A percentile compares a stretch with the other conserved stretches of the same genome.
Conservation (phyloP, 2,329 filamentous ascomycete genomes). For the Didymosphaeria variabile region DNA sequence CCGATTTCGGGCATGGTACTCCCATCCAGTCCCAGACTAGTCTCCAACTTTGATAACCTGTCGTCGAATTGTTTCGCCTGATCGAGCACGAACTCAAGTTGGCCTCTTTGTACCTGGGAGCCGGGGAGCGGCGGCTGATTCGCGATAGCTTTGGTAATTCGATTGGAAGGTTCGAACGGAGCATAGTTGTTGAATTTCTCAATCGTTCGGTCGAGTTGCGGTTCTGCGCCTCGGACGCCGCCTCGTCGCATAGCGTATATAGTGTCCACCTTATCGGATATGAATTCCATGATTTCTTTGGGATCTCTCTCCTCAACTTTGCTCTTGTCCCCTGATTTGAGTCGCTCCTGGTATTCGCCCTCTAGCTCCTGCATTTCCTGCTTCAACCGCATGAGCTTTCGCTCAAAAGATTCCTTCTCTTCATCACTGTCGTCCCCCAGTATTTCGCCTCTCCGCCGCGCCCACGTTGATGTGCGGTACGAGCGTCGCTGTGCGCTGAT, state of each 20-base stretch:
- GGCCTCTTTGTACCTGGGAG: conserved; percentile 41
- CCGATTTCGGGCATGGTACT: conserved; percentile 71
- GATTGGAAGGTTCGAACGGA: conserved; percentile 36
- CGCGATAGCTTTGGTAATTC: conserved; percentile 39
- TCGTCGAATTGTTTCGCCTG: conserved; percentile 89
- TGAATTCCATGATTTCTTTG: conserved; percentile 68
- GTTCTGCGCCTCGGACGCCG: conserved; percentile 45
- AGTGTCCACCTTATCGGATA: conserved; percentile 75
- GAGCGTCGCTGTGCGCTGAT: conserved; percentile 80
- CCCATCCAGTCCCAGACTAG: conserved; percentile 79
- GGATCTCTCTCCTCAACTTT: conserved; percentile 52
- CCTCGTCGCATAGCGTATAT: conserved; percentile 61
- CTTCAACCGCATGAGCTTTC: conserved; percentile 81
- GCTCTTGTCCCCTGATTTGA: conserved; percentile 54
- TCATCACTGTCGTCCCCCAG: conserved; percentile 79
- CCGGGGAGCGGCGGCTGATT: conserved; percentile 44
- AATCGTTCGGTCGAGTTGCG: conserved; percentile 46
- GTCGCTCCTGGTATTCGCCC: conserved; percentile 64
- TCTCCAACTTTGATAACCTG: conserved; percentile 80
- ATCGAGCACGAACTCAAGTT: conserved; percentile 69
- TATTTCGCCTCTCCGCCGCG: conserved; percentile 68
- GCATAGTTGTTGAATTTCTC: conserved; percentile 46
- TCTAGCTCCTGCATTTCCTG: conserved; percentile 77
- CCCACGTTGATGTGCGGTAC: conserved; percentile 78
- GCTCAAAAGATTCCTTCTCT: conserved; percentile 71